A percentile compares a stretch with the other conserved stretches of the same genome.
These are phyloP conservation scores for Dioszegia crocea DNA, from an alignment of 768 basidiomycete genomes.

Conservation along the genomic window DNA sequence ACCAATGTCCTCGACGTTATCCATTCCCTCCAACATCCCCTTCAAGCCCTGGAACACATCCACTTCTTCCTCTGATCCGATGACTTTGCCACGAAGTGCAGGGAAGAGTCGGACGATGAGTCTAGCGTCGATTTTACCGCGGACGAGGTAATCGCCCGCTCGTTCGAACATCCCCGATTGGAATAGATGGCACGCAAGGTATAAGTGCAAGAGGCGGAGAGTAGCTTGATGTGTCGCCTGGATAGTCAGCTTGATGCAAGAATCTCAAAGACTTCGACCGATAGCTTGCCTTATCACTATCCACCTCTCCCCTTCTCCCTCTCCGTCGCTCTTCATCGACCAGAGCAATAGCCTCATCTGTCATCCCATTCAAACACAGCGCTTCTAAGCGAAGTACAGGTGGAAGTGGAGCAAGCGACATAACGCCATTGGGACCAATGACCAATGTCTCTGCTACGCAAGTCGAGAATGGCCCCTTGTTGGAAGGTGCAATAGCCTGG, in stretches of 20 bases:
- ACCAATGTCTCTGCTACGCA: constrained; percentile 38
- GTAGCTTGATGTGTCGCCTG: constrained; percentile 52
- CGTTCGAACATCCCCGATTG: constrained; percentile 76
- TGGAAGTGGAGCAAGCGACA: constrained; percentile 32
- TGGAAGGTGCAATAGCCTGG: constrained; percentile 4
- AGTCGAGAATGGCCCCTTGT: constrained; percentile 31
- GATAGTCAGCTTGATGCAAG: not conserved
- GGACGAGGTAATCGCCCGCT: constrained; percentile 70
- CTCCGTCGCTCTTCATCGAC: constrained; percentile 46
- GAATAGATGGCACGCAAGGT: constrained; percentile 74
- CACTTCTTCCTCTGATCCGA: constrained; percentile 55
- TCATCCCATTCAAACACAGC: constrained; percentile 24
- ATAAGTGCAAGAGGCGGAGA: constrained; percentile 72
- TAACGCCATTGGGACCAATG: constrained; percentile 34
- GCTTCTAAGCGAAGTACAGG: constrained; percentile 28
- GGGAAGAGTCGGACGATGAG: constrained; percentile 76
- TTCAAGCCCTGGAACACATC: constrained; percentile 73
- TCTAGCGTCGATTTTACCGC: constrained; percentile 78
- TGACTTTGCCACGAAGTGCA: constrained; percentile 63
- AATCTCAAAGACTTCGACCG: not conserved
- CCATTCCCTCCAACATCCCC: constrained; percentile 65
- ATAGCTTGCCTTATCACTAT: constrained; percentile 40
- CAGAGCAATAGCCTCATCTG: constrained; percentile 36
- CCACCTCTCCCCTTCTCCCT: constrained; percentile 44
- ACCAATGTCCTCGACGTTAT: constrained; percentile 79